Base-by-base conservation (phyloP, 2,329 filamentous ascomycete genomes). In the Septoria petroselini region DNA sequence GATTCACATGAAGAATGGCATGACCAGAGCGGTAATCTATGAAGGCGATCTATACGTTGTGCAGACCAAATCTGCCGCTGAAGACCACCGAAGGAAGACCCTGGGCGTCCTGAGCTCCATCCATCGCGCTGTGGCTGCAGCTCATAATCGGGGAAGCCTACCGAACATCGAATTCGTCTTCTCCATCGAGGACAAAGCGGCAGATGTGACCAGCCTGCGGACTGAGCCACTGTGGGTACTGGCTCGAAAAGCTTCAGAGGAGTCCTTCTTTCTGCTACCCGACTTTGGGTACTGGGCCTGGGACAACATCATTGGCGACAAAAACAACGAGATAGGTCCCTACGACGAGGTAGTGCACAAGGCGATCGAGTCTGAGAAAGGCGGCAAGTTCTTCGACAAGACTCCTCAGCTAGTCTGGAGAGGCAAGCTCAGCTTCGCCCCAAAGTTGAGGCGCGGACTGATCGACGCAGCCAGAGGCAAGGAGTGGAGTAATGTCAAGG, bases 201-300 rank as follows among this genome's bases (percentile, higher is more conserved):
- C 52, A 15, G 56, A 55, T 47, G 58, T 57, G n/a, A 52, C 50
- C 12, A 53, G 56, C 67, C 44, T 65, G 59, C 18, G 67, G 11
- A 62, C 66, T 25, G 51, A 58, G 5, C 58, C 59, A n/a, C 46
- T 62, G 8, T 78, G 76, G 76, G 53, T 58, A 3, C 50, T 58
- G 27, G 58, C 59, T 7, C 44, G 54, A 5, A 50, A 55, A 33
- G 55, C 58, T 66, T 40, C 65, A 56, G 29, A 68, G n/a, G 68
- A 74, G 27, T 62, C 62, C 6, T 61, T 68, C 11, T 78, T 76
- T 74, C 64, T 78, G 14, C 74, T 78, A 64, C 76, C 76, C 0
- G 76, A 78, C 54, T 78, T 78, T 52, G 75, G 73, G 21, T 76
- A 74, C 62, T 79, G 74, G 73, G 69, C 72, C 3, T 77, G 71